Base-by-base conservation (phyloP, 495 filamentous ascomycete species). In the Daldinia concentrica region DNA sequence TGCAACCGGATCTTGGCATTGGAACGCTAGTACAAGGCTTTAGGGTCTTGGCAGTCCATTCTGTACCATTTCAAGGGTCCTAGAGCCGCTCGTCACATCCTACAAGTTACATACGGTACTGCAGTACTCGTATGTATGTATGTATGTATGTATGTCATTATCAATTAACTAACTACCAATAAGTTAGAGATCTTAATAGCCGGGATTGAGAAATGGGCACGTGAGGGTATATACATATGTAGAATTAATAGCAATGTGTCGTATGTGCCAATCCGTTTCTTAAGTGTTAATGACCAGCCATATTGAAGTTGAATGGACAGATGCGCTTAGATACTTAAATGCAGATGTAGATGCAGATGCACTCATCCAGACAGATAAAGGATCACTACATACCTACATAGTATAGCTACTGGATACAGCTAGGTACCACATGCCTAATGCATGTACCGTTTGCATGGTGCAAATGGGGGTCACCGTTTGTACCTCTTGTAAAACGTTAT, bases 1-100 rank as follows among this genome's bases (percentile, higher is more conserved):
- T 68, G 64, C 70, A 73, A 60, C 50, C 65, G 50, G 51, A 29
- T 41, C 64, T 73, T 73, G 60, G 68, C 63, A 62, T 60, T 45
- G 30, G 9, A 29, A 65, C 61, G 32, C 62, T 68, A 37, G 39
- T 15, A 15, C 64, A 61, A 12, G 41, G 62, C 56, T 51, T 45
- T 15, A 52, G n/a, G 39, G 1, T 51, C 68, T 62, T 66, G 58
- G 63, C 58, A 6, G 15, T 19, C 30, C 30, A 57, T 8, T 57
- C 37, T 19, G 8, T n/a, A 17, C 51, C 41, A 1, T 30, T 59
- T 63, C 30, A 32, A 62, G 32, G 59, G 54, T 59, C 52, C 65
- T 52, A 72, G 64, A 72, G 64, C 69, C 69, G 60, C 69, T 32
- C 36, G 63, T 72, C 59, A 64, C 52, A 62, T 30, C 54, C 26